Evolutionary conservation across 1,139 yeast species (phyloP).

Genomic region (Yamadazyma membranifaciens): DNA sequence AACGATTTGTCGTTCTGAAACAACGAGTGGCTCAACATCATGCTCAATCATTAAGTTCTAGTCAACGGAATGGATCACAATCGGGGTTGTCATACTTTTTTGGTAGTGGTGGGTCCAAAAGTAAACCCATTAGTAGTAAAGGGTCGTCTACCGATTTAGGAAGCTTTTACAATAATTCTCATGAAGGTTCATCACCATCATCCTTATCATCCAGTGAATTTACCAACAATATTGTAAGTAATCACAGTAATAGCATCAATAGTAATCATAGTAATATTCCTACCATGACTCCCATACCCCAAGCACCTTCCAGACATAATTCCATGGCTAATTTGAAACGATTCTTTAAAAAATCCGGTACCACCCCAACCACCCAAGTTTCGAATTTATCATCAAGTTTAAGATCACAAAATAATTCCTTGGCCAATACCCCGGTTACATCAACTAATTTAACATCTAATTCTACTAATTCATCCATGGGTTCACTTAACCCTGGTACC

Average conservation of each 20-base stretch:
- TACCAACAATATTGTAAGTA: conserved; percentile 1
- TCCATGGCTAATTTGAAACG: conserved; percentile 73
- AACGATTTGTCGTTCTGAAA: conserved; percentile 70
- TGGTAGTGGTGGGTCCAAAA: conserved; percentile 30
- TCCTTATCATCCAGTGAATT: conserved; percentile 38
- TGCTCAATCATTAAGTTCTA: conserved; percentile 33
- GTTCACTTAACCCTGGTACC: conserved; percentile 20
- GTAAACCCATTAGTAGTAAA: conserved; percentile 25
- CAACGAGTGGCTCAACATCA: conserved; percentile 66
- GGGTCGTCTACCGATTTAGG: conserved; percentile 46
- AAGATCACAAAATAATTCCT: conserved; percentile 25
- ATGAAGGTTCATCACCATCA: conserved; percentile 38
- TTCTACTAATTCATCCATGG: conserved; percentile 31
- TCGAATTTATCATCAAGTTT: conserved; percentile 44
- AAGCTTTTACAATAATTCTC: conserved; percentile 43
- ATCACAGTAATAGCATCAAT: too few species aligned
- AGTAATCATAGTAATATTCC: background rate
- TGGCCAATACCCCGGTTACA: conserved; percentile 19
- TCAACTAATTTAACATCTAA: conserved; percentile 19
- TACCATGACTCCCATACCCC: background rate
- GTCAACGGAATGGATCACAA: conserved; percentile 42
- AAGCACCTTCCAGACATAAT: conserved; percentile 48
- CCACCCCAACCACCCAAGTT: conserved; percentile 28
- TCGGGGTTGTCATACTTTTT: conserved; percentile 51
- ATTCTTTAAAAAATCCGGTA: conserved; percentile 51